Conservation (phyloP, 164 flowering plant species). For the Malania oleifera region DNA sequence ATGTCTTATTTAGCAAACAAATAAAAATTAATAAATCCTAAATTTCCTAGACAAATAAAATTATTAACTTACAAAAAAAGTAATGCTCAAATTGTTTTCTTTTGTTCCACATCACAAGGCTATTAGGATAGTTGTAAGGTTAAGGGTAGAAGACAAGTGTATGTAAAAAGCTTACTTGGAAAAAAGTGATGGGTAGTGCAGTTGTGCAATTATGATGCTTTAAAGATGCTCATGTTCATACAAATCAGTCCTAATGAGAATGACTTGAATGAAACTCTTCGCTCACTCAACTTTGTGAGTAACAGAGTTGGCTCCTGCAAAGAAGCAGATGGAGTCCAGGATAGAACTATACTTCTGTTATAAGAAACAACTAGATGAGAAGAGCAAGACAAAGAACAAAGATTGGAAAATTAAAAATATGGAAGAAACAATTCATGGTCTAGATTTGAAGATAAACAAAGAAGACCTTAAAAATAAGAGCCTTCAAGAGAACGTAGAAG, state of each 20-base stretch:
- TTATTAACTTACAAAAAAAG: too few relatives aligned
- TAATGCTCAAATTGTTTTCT: too few relatives aligned
- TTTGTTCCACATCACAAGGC: too few relatives aligned
- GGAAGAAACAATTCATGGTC: conserved; percentile 69
- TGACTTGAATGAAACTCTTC: conserved; percentile 83
- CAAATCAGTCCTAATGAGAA: conserved; percentile 89
- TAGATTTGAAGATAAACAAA: conserved; percentile 67
- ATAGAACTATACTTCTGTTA: conserved; percentile 54
- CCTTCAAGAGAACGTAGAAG: conserved; percentile 89
- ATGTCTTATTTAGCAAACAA: too few relatives aligned
- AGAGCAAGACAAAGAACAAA: conserved; percentile 71
- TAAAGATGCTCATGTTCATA: conserved; percentile 93
- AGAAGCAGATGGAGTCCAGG: conserved; percentile 80
- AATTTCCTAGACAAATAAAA: too few relatives aligned
- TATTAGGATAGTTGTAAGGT: too few relatives aligned
- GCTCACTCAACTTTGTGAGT: conserved; percentile 96
- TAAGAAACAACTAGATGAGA: conserved; percentile 85
- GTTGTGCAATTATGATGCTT: too few relatives aligned
- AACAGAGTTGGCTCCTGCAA: conserved; percentile 89
- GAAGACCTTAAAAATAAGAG: conserved; percentile 60
- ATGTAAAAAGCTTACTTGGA: too few relatives aligned
- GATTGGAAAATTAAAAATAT: conserved; percentile 68
- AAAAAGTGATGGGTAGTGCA: too few relatives aligned
- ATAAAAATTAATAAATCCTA: too few relatives aligned
- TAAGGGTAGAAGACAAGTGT: too few relatives aligned